Percentiles rank a stretch among this genome's conserved stretches.
phyloP scores from a whole-genome alignment of 441 rosid genomes.

The Erodium trifolium region DNA sequence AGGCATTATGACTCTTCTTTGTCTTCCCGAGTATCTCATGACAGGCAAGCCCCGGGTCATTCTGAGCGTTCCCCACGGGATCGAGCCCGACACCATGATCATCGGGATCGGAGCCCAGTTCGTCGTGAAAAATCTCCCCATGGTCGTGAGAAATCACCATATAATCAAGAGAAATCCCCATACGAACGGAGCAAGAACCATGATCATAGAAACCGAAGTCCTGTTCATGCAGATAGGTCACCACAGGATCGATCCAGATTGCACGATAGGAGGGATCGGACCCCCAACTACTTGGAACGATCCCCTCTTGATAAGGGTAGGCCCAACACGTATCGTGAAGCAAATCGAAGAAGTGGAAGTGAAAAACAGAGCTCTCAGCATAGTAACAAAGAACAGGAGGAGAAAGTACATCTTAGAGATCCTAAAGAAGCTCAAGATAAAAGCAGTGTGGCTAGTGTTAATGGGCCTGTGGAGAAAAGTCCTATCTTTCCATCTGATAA shows the following conservation, averaged over 20 bases:
- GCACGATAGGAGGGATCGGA: conserved; percentile 63
- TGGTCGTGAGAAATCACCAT: conserved; percentile 32
- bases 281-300: conserved; percentile 50
- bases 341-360: conserved; percentile 47
- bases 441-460: conserved; percentile 26
- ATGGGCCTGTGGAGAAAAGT: conserved; percentile 41
- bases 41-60: conserved; percentile 63
- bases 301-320: conserved; percentile 56
- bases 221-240: conserved; percentile 61
- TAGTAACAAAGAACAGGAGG: conserved; percentile 44
- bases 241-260: conserved; percentile 51
- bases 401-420: conserved; percentile 47
- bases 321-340: conserved; percentile 39
- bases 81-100: conserved; percentile 53
- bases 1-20: conserved; percentile 65
- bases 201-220: conserved; percentile 77
- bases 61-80: conserved; percentile 74
- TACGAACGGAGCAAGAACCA: conserved; percentile 51
- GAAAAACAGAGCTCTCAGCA: conserved; percentile 52
- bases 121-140: conserved; percentile 35
- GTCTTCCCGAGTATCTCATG: conserved; percentile 62
- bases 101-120: conserved; percentile 22
- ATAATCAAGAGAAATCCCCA: conserved; percentile 60
- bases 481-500: conserved; percentile 37
- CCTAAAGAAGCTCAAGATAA: conserved; percentile 57